Evolutionary conservation across 169 alveolate genomes (phyloP).

Genomic region (Cryptosporidium baileyi): DNA sequence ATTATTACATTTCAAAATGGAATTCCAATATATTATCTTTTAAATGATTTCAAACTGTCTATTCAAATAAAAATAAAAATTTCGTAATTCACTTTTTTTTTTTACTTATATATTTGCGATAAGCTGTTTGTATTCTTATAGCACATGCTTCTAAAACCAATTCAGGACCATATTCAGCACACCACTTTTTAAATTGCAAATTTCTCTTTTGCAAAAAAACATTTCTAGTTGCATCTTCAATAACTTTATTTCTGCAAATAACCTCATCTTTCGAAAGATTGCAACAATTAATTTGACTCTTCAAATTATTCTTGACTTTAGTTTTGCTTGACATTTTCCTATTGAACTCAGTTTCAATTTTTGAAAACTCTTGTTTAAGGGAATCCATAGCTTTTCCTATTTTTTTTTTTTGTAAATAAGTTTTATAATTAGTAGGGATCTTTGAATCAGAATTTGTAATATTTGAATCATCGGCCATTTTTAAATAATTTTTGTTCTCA

Average conservation of each 20-base stretch:
- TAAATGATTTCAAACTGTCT: too few relatives aligned
- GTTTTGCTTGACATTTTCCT: background rate
- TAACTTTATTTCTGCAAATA: background rate
- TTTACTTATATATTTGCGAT: constrained; percentile 6
- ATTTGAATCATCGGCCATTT: too few relatives aligned
- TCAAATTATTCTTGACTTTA: background rate
- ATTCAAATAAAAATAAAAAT: too few relatives aligned
- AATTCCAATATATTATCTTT: too few relatives aligned
- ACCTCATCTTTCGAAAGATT: background rate
- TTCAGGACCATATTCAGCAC: constrained; percentile 55
- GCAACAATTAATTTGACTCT: background rate
- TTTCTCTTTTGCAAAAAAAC: constrained; percentile 14
- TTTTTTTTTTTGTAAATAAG: background rate
- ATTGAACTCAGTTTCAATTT: constrained; percentile 33
- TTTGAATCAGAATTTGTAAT: too few relatives aligned
- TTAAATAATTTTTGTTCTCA: background rate
- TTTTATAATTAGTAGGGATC: background rate
- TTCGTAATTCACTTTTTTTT: too few relatives aligned
- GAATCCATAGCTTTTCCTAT: background rate
- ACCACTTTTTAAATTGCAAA: constrained; percentile 30
- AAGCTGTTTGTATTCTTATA: constrained; percentile 56
- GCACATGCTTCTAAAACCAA: constrained; percentile 65
- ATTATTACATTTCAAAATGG: too few relatives aligned
- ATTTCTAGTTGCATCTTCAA: constrained; percentile 33
- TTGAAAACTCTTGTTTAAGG: background rate